phyloP scores from a whole-genome alignment of 2,329 filamentous ascomycete species.

The Aphanoascus verrucosus region DNA sequence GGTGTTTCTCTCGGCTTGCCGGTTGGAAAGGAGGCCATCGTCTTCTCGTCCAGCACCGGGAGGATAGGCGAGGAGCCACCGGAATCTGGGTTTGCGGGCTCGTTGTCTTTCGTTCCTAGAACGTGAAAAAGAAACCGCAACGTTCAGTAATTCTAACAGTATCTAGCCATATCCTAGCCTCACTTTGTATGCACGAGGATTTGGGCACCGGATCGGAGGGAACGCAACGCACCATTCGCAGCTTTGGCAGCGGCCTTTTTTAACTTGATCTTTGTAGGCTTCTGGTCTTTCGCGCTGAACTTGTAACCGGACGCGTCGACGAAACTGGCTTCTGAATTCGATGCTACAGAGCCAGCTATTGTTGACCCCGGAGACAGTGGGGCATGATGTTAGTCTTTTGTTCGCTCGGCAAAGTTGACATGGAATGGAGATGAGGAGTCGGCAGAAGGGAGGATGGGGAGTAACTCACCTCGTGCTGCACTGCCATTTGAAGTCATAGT shows the following conservation, averaged over 20 bases:
- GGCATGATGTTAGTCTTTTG: constrained; percentile 8
- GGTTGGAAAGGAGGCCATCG: constrained; percentile 68
- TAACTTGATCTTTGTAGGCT: constrained; percentile 36
- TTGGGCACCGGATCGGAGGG: neutral
- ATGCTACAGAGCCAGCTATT: constrained; percentile 22
- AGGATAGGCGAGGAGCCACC: constrained; percentile 34
- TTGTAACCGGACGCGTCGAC: constrained; percentile 39
- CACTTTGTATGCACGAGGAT: neutral
- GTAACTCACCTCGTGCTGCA: constrained; percentile 8
- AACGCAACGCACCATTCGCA: constrained; percentile 17
- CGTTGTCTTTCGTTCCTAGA: constrained; percentile 18
- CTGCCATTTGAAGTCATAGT: constrained; percentile 10
- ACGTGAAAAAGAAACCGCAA: neutral
- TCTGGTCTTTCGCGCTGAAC: constrained; percentile 36
- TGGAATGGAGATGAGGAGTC: neutral
- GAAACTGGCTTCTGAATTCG: constrained; percentile 27
- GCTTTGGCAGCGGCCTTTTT: constrained; percentile 28
- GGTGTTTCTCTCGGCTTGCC: constrained; percentile 71
- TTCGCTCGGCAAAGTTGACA: constrained; percentile 1
- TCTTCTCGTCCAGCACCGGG: constrained; percentile 59
- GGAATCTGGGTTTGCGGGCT: constrained; percentile 22
- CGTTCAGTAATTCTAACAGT: neutral
- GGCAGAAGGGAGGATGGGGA: neutral
- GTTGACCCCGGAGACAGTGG: neutral
- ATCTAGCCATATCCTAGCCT: neutral